Evolutionary conservation across 1,139 yeast species (phyloP).

Genomic region (Yamadazyma sp.): DNA sequence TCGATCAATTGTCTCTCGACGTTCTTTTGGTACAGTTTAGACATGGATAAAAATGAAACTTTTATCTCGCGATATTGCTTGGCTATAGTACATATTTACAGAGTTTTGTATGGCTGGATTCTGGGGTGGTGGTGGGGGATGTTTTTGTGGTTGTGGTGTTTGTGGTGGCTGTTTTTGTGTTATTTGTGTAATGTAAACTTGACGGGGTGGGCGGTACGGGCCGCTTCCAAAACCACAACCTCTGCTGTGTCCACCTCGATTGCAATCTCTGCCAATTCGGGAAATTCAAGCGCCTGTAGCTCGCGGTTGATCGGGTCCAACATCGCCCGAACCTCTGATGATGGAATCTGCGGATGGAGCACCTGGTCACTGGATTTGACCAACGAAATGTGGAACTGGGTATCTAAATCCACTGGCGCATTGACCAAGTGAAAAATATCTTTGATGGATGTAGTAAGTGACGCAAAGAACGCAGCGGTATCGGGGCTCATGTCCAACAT

Average conservation of each 20-base stretch:
- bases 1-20: constrained; percentile 46
- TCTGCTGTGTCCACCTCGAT: constrained; percentile 1
- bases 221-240: not conserved
- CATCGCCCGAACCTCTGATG: not conserved
- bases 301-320: constrained; percentile 1
- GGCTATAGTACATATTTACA: not conserved
- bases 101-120: too few species aligned
- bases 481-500: constrained; percentile 2
- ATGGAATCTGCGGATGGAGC: not conserved
- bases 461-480: constrained; percentile 7
- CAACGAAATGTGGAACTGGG: constrained; percentile 2
- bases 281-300: not conserved
- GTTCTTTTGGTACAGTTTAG: constrained; percentile 36
- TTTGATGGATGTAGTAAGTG: constrained; percentile 3
- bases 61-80: not conserved
- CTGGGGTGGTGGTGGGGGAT: not conserved
- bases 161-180: not conserved
- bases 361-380: constrained; percentile 4
- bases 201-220: not conserved
- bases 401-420: not conserved
- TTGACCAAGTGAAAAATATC: constrained; percentile 4
- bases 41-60: constrained; percentile 17
- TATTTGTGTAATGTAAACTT: not conserved
- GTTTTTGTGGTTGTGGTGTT: not conserved
- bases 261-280: constrained; percentile 1